Evolutionary conservation across 1,139 yeast species (phyloP), one percentile per base, ranked within the genome.

Genomic region (Pichia sp.): DNA sequence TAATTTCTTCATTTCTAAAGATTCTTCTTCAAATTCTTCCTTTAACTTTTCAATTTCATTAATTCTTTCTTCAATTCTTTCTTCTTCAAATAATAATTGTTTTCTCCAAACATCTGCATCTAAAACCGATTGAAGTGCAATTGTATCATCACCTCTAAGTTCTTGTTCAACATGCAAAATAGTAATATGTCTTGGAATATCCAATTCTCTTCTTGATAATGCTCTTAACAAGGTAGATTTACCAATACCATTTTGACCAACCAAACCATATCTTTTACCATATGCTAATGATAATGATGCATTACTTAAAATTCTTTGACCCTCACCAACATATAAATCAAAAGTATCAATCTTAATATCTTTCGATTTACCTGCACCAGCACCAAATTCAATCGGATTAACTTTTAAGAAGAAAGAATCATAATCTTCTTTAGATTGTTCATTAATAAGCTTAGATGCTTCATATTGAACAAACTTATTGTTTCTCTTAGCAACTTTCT

Each of bases 31-130:
- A 53, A 86, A 80, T 56, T 82, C 83, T 15, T 62, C 62, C 54
- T 83, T 75, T 54, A 86, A 72, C 16, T 62, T 67, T 48, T 85
- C 94, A 46, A 91, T 80, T 51, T 83, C 94, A 29, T 65, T 66
- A 31, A 89, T 69, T 60, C 96, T 74, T 48, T 78, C 86, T 46
- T 80, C 78, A 42, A 87, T 80, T 54, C 79, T 78, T 28, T 64
- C 61, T 62, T 89, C 95, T 60, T 91, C 97, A 40, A 69, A 69
- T 38, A 91, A 60, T 43, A 91, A 68, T 52, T 83, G 87, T 64
- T 93, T 91, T 64, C 99, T 77, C 99, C 99, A 91, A 35, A 91
- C 99, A 68, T 91, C 99, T 1, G 99, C 98, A 67, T 91, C 98
- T 52, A 91, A 69, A 16, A 91, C 98, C 53, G 95, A 82, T 63